Evolutionary conservation across 2,329 filamentous ascomycete species (phyloP).

Genomic region (Anthostomella pinea): DNA sequence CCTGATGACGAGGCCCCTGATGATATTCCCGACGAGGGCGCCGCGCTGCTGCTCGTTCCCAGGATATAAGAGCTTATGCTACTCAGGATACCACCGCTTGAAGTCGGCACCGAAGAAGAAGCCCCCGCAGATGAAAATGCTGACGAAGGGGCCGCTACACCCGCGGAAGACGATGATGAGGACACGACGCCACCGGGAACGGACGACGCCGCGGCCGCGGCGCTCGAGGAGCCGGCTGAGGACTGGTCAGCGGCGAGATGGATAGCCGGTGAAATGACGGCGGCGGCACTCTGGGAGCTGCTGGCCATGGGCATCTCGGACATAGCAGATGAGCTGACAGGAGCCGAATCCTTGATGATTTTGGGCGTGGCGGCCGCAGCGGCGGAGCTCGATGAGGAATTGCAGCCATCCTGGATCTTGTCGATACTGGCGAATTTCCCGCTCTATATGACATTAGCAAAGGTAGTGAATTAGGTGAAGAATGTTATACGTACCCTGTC

Average conservation of each 20-base stretch:
- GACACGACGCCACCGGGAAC: no score
- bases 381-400: slow-evolving; percentile 5
- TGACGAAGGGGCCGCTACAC: no score
- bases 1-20: slow-evolving; percentile 2
- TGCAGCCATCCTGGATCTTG: slow-evolving; percentile 24
- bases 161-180: no score
- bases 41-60: slow-evolving; percentile 17
- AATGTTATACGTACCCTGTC: slow-evolving; percentile 24
- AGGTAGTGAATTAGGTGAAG: neutral
- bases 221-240: neutral
- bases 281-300: no score
- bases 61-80: slow-evolving; percentile 29
- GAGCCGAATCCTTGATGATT: slow-evolving; percentile 17
- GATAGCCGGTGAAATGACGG: no score
- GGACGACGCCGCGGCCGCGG: slow-evolving; percentile 1
- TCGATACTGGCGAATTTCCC: slow-evolving; percentile 25
- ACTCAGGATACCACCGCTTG: slow-evolving; percentile 24
- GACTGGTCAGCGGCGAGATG: no score
- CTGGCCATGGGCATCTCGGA: no score
- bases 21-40: slow-evolving; percentile 3
- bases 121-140: neutral
- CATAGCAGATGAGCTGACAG: no score
- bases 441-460: slow-evolving; percentile 22
- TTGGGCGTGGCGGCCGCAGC: slow-evolving; percentile 4
- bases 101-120: slow-evolving; percentile 6